Base-by-base conservation (phyloP, 306 rosid species). In the Glycyrrhiza uralensis region DNA sequence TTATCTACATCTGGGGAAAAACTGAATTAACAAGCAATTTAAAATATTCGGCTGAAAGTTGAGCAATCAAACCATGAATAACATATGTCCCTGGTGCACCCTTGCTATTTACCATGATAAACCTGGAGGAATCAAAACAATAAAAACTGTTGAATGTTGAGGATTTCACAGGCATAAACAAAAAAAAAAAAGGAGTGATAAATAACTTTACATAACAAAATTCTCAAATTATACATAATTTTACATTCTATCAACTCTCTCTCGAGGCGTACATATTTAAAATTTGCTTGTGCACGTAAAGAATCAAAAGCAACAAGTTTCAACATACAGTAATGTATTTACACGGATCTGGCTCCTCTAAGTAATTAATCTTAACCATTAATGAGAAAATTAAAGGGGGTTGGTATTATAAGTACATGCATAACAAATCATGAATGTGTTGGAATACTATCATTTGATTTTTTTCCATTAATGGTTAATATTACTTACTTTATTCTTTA, bases 71-170 rank as follows among this genome's bases (percentile, higher is more conserved):
- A 76, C 72, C 30, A 35, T 38, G 71, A 70, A 28, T 12, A 69
- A 61, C 11, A 59, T 13, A 57, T 44, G 45, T 75, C 71, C 62
- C 74, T 52, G 29, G 69, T 29, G 66, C 63, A 18, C 62, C 13
- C 65, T 68, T 71, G 60, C 80, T 78, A 62, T 63, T 81, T 81
- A 50, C 88, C 80, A 38, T 62, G 76, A 78, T 83, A 87, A 79
- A 89, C 97, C 97, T 92, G 84, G 69, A 30, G 57, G 54, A 83
- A 76, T 36, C 72, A 80, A 66, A 82, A 12, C 36, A 69, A 50
- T 44, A 26, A 26, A 42, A 10, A 17, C 17, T 2, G 72, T 19
- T 19, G 26, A 66, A 65, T 12, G 44, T 13, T 46, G 44, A 69
- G 28, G 33, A 72, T 24, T 44, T 79, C 62, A 72, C 2, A 28